Evolutionary conservation across 805 yeast species (phyloP), one percentile per base, ranked within the genome.

Genomic region (Teunomyces lycoperdinae): DNA sequence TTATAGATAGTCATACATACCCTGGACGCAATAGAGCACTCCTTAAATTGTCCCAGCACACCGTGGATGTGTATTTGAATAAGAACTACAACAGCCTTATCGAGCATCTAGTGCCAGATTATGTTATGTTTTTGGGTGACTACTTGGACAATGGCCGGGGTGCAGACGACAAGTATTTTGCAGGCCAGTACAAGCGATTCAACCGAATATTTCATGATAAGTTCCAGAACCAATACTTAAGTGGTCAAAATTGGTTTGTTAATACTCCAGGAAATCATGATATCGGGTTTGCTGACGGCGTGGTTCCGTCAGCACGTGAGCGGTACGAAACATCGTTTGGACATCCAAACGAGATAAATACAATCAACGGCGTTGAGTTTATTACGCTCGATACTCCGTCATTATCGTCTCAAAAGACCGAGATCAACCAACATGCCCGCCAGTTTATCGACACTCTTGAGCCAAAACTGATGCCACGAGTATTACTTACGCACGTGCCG

Each of bases 1-100:
- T 73, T 34, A 72, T 73, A 30, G 78, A 73, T 52, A 61, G 60
- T 49, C 77, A 73, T 53, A 73, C 77, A 4, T 73, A 73, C 47
- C 76, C 76, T 0, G 73, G 71, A 3, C 61, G 77, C 24, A 64
- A 62, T 52, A 50, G 49, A 9, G 39, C 58, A 6, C 57, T 72
- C 9, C 59, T 73, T 32, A 49, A 52, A 38, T 49, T 72, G 16
- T 69, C 74, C 1, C 58, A 72, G 47, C 77, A 73, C 51, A 73
- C 77, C 3, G 76, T 65, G 11, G 78, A 73, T 47, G 52, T 56
- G 10, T 71, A 71, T 50, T 42, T 73, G 36, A 62, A 67, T 49
- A 66, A 67, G 42, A 72, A 71, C 56, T 73, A 71, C 53, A 56
- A 58, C 46, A 60, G 68, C 5, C 44, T 73, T n/a, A 57, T 69